phyloP scores from a whole-genome alignment of 1,284 basidiomycete species.

The Ceratobasidium sp. region DNA sequence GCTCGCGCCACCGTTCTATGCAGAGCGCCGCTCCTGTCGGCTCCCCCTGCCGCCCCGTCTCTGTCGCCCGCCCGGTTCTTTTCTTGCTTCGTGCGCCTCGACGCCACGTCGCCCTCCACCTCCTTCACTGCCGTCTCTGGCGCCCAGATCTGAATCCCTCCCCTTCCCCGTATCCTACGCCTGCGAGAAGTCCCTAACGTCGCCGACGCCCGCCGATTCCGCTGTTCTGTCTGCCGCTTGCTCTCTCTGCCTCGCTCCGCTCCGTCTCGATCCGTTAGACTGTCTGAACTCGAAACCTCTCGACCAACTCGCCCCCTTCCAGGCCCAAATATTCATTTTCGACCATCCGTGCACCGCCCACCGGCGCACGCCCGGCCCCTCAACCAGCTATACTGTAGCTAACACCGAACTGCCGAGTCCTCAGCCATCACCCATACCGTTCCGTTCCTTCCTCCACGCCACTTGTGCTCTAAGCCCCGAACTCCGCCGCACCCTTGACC shows the following conservation, averaged over 20 bases:
- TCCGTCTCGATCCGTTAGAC: neutral
- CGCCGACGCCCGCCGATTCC: neutral
- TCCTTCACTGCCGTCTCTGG: neutral
- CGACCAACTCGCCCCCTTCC: neutral
- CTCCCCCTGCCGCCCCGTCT: too few species aligned
- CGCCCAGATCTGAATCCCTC: neutral
- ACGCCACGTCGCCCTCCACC: neutral
- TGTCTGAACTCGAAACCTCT: constrained; percentile 19
- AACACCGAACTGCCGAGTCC: neutral
- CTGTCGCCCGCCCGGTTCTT: too few species aligned
- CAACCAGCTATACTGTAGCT: neutral
- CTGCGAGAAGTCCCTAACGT: constrained; percentile 12
- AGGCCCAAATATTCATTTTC: neutral
- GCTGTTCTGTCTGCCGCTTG: neutral
- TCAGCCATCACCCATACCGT: neutral
- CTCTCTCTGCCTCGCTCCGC: neutral
- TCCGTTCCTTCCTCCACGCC: constrained; percentile 14
- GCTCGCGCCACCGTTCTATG: too few species aligned
- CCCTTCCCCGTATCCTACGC: constrained; percentile 26
- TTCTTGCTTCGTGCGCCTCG: neutral
- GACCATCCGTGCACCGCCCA: constrained; percentile 24
- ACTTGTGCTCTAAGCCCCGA: constrained; percentile 19
- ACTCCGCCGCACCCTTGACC: constrained; percentile 24
- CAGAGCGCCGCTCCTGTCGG: too few species aligned
- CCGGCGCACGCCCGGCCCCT: neutral